Percentiles rank a stretch among this genome's conserved stretches.
phyloP scores from a whole-genome alignment of 352 stramenopile species.

The Phytophthora rubi region DNA sequence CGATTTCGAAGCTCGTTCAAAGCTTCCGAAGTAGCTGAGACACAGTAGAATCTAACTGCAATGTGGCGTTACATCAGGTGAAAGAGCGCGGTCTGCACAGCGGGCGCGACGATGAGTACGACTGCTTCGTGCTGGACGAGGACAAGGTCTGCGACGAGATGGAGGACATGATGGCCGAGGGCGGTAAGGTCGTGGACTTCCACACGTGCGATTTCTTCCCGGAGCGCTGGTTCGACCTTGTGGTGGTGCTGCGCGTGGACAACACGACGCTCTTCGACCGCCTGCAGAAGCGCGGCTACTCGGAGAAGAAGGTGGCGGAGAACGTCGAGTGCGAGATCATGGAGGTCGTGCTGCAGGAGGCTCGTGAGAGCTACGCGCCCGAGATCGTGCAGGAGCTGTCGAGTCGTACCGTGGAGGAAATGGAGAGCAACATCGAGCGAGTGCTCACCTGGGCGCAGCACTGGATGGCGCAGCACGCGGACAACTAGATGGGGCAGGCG shows the following conservation, averaged over 20 bases:
- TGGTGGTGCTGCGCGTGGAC: constrained; percentile 91
- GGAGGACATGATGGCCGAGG: constrained; percentile 91
- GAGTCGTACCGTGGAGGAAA: constrained; percentile 95
- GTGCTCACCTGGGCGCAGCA: constrained; percentile 93
- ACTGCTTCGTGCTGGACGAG: constrained; percentile 97
- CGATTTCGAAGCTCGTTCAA: constrained; percentile 2
- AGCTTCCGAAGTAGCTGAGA: background rate
- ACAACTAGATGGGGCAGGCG: constrained; percentile 20
- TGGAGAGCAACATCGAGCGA: constrained; percentile 95
- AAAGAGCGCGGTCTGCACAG: constrained; percentile 83
- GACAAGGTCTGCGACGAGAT: constrained; percentile 97
- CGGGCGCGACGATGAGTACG: constrained; percentile 93
- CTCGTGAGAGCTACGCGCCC: constrained; percentile 92
- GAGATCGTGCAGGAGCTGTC: constrained; percentile 96
- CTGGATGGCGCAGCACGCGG: constrained; percentile 83
- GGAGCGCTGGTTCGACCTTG: constrained; percentile 97
- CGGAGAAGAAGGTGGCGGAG: constrained; percentile 95
- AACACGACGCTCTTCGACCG: constrained; percentile 94
- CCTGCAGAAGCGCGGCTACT: constrained; percentile 91
- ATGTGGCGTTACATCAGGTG: constrained; percentile 37
- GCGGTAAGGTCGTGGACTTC: constrained; percentile 95
- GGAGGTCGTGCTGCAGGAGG: constrained; percentile 97
- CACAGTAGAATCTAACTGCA: constrained; percentile 15
- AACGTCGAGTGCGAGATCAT: constrained; percentile 99
- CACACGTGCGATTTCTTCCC: constrained; percentile 98